Conservation (phyloP, 306 rosid genomes). For the Glycyrrhiza uralensis region DNA sequence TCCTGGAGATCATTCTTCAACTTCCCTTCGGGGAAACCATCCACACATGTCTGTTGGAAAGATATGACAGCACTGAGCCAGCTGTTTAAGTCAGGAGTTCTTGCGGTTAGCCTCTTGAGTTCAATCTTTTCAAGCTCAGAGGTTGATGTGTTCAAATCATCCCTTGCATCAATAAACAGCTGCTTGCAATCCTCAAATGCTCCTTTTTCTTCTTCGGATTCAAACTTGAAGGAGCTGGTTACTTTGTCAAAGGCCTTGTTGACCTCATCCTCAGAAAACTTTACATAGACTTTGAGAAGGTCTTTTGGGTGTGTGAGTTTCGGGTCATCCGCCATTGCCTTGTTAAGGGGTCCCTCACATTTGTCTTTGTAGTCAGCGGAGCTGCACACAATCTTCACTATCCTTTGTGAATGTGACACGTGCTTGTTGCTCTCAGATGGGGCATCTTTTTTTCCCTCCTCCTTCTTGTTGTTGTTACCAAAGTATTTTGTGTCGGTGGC, state of each 20-base stretch:
- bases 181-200: slow-evolving; percentile 73
- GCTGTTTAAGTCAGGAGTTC: slow-evolving; percentile 51
- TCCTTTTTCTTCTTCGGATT: slow-evolving; percentile 37
- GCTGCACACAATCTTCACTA: slow-evolving; percentile 46
- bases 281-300: slow-evolving; percentile 44
- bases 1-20: slow-evolving; percentile 39
- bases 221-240: slow-evolving; percentile 19
- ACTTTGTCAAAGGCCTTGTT: slow-evolving; percentile 42
- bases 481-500: neutral
- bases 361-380: slow-evolving; percentile 46
- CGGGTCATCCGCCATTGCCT: slow-evolving; percentile 13
- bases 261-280: slow-evolving; percentile 39
- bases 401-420: neutral
- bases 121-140: neutral
- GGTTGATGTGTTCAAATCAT: slow-evolving; percentile 42
- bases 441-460: neutral
- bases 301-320: slow-evolving; percentile 45
- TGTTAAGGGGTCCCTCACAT: slow-evolving; percentile 47
- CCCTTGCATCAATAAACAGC: slow-evolving; percentile 46
- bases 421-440: neutral
- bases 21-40: slow-evolving; percentile 70
- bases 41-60: slow-evolving; percentile 67
- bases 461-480: neutral
- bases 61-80: slow-evolving; percentile 89
- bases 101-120: slow-evolving; percentile 4